Percentiles rank a stretch among this genome's conserved stretches.
Conservation (phyloP, 2,329 filamentous ascomycete species). For the Meredithiella fracta region DNA sequence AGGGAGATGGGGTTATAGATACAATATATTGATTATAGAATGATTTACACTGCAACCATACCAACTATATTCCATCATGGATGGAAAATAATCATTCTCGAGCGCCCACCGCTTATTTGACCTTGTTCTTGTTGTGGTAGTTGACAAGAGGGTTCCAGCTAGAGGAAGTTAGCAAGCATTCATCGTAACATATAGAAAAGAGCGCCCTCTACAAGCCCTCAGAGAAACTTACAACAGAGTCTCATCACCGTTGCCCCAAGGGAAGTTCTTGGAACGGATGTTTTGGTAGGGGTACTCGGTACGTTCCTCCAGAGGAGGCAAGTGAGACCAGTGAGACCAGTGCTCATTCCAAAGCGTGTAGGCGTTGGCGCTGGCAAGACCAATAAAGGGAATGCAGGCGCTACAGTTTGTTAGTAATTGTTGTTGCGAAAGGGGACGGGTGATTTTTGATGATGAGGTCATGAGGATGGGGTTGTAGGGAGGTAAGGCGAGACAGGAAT, state of each 20-base stretch:
- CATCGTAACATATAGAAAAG: too few species aligned
- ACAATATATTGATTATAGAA: too few species aligned
- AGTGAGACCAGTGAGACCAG: constrained; percentile 87
- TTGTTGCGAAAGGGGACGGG: not conserved
- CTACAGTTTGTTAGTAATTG: constrained; percentile 28
- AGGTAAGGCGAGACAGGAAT: not conserved
- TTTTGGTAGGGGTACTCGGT: constrained; percentile 95
- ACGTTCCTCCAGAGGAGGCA: constrained; percentile 77
- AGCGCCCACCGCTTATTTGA: constrained; percentile 16
- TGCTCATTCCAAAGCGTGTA: constrained; percentile 88
- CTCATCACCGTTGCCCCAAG: constrained; percentile 94
- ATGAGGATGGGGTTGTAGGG: not conserved
- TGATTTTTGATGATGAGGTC: not conserved
- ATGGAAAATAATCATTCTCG: too few species aligned
- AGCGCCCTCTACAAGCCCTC: too few species aligned
- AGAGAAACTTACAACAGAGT: constrained; percentile 55
- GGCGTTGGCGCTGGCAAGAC: constrained; percentile 62
- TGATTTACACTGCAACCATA: too few species aligned
- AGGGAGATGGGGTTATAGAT: too few species aligned
- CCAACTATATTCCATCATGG: too few species aligned
- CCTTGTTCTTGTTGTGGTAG: constrained; percentile 89
- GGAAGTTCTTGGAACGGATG: constrained; percentile 89
- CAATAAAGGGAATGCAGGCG: constrained; percentile 55
- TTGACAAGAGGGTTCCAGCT: constrained; percentile 94
- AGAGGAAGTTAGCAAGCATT: constrained; percentile 11